These are phyloP conservation scores for Echria macrotheca DNA, from an alignment of 495 filamentous ascomycete species.

Conservation along the genomic window DNA sequence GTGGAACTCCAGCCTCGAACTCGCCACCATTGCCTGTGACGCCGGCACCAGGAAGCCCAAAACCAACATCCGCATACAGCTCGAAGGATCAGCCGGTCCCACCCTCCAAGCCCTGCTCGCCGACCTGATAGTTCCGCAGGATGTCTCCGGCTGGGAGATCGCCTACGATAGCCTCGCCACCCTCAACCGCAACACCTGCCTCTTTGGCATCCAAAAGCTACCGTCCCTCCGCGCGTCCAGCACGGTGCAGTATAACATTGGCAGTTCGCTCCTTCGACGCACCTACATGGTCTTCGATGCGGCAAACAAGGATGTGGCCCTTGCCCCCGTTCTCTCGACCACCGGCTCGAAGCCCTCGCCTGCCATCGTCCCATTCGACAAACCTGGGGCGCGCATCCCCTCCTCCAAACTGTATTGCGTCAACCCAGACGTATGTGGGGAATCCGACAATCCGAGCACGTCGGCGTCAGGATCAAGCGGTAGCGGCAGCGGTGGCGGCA, in stretches of 20 bases:
- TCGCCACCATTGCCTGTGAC: slow-evolving; percentile 59
- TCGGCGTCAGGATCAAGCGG: too few relatives aligned
- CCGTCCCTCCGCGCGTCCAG: neutral
- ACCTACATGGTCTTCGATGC: slow-evolving; percentile 84
- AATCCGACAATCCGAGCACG: neutral
- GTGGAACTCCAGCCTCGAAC: slow-evolving; percentile 35
- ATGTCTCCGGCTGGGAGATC: slow-evolving; percentile 27
- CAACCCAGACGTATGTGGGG: neutral
- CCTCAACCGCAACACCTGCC: slow-evolving; percentile 38
- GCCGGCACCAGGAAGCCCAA: slow-evolving; percentile 35
- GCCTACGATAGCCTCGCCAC: neutral
- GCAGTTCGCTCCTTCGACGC: slow-evolving; percentile 77
- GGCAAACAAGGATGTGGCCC: slow-evolving; percentile 65
- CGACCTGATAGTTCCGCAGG: slow-evolving; percentile 56
- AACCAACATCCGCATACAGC: slow-evolving; percentile 54
- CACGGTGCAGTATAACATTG: slow-evolving; percentile 50
- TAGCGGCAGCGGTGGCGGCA: neutral
- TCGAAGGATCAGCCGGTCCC: slow-evolving; percentile 43
- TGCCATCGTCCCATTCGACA: slow-evolving; percentile 7
- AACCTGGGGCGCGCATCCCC: slow-evolving; percentile 9
- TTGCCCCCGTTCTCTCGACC: slow-evolving; percentile 35
- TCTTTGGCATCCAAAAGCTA: slow-evolving; percentile 57
- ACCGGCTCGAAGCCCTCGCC: neutral
- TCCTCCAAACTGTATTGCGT: slow-evolving; percentile 7
- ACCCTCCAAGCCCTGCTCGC: slow-evolving; percentile 57